These are phyloP conservation scores for Solanum appendiculatum DNA, from an alignment of 257 asterid species.

Conservation along the genomic window DNA sequence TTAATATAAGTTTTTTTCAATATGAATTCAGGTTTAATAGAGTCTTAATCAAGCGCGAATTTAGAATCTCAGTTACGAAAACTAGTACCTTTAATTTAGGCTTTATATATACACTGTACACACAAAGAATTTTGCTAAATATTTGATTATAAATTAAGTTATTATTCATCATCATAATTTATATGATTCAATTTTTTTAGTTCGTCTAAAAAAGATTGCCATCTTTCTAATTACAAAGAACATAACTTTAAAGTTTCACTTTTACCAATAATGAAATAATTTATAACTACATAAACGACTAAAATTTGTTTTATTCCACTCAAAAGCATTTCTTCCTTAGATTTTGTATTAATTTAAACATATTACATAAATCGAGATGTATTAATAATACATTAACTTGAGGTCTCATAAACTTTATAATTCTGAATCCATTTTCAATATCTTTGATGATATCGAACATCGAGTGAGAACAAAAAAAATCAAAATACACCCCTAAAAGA, in stretches of 20 bases:
- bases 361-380: too few relatives aligned
- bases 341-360: not conserved
- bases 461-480: not conserved
- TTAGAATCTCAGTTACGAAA: not conserved
- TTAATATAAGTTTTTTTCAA: not conserved
- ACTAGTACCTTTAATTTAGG: not conserved
- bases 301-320: too few relatives aligned
- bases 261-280: too few relatives aligned
- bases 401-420: accelerated
- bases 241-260: not conserved
- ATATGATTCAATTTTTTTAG: too few relatives aligned
- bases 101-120: too few relatives aligned
- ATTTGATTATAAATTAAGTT: not conserved
- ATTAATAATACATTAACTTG: not conserved
- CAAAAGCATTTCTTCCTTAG: not conserved
- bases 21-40: not conserved
- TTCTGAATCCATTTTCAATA: accelerated
- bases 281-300: too few relatives aligned
- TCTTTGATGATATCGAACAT: not conserved
- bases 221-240: too few relatives aligned
- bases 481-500: not conserved
- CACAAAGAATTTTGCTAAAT: not conserved
- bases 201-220: too few relatives aligned
- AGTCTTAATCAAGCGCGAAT: not conserved
- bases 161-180: too few relatives aligned